Evolutionary conservation across 176 grass and related monocot species (phyloP).

Genomic region (Cymbopogon citratus): DNA sequence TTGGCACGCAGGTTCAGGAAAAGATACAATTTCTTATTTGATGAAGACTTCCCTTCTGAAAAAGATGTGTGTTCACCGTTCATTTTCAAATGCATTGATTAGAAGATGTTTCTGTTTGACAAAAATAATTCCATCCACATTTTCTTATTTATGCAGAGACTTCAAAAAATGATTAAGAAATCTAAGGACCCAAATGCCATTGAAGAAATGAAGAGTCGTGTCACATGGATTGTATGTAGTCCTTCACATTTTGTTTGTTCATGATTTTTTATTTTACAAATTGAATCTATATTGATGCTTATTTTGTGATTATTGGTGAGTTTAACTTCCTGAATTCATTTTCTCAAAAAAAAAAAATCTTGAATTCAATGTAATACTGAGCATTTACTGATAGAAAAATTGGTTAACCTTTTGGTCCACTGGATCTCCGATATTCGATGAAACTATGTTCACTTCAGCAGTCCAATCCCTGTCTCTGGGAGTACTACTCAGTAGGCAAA

Average conservation of each 20-base stretch:
- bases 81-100: neutral
- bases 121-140: neutral
- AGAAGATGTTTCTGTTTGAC: neutral
- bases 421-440: neutral
- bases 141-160: slow-evolving; percentile 47
- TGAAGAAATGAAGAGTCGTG: slow-evolving; percentile 62
- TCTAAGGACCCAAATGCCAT: slow-evolving; percentile 62
- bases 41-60: slow-evolving; percentile 67
- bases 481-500: neutral
- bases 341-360: too few species aligned
- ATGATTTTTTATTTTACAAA: neutral
- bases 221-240: slow-evolving; percentile 86
- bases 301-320: neutral
- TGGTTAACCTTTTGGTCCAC: neutral
- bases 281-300: neutral
- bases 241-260: neutral
- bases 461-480: neutral
- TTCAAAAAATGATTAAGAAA: slow-evolving; percentile 80
- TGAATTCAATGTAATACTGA: neutral
- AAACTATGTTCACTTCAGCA: neutral
- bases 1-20: slow-evolving; percentile 66
- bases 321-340: too few species aligned
- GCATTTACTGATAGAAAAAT: neutral
- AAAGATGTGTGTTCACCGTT: slow-evolving; percentile 49
- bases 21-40: slow-evolving; percentile 82